Conservation (phyloP, 2,329 filamentous ascomycete genomes). For the Aspergillus sp. region DNA sequence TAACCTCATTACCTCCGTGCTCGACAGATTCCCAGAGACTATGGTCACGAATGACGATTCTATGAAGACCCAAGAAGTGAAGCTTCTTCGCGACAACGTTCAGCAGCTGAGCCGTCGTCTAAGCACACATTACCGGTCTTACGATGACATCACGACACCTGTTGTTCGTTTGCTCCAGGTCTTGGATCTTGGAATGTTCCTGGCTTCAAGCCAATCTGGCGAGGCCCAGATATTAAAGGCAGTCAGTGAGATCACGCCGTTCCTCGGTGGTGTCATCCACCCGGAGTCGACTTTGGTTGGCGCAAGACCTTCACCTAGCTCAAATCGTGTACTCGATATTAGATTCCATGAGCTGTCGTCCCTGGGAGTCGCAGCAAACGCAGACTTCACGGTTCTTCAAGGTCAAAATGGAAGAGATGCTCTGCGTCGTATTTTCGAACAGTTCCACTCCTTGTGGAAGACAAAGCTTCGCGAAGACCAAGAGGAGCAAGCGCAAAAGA, state of each 20-base stretch:
- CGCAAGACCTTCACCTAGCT: constrained; percentile 4
- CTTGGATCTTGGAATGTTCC: constrained; percentile 65
- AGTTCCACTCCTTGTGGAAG: constrained; percentile 75
- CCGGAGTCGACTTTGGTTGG: constrained; percentile 11
- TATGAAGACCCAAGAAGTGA: constrained; percentile 22
- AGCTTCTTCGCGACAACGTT: constrained; percentile 51
- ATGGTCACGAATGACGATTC: constrained; percentile 13
- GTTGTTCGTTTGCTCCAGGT: constrained; percentile 73
- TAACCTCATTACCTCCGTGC: constrained; percentile 62
- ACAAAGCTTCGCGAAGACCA: constrained; percentile 69
- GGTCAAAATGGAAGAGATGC: constrained; percentile 42
- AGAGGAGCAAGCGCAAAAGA: constrained; percentile 63
- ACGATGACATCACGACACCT: constrained; percentile 77
- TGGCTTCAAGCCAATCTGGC: constrained; percentile 39
- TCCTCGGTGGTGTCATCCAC: constrained; percentile 27
- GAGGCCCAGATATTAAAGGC: constrained; percentile 17
- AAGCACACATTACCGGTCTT: constrained; percentile 62
- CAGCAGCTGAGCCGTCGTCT: constrained; percentile 64
- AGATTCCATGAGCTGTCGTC: constrained; percentile 33
- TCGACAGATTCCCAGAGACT: constrained; percentile 36
- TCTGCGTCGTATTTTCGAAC: constrained; percentile 61
- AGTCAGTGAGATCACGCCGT: constrained; percentile 33
- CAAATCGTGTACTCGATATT: constrained; percentile 26
- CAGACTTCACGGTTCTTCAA: constrained; percentile 32
- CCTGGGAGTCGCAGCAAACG: constrained; percentile 27